These are phyloP conservation scores for Apiotrichum domesticum DNA, from an alignment of 1,284 basidiomycete genomes.

Conservation along the genomic window DNA sequence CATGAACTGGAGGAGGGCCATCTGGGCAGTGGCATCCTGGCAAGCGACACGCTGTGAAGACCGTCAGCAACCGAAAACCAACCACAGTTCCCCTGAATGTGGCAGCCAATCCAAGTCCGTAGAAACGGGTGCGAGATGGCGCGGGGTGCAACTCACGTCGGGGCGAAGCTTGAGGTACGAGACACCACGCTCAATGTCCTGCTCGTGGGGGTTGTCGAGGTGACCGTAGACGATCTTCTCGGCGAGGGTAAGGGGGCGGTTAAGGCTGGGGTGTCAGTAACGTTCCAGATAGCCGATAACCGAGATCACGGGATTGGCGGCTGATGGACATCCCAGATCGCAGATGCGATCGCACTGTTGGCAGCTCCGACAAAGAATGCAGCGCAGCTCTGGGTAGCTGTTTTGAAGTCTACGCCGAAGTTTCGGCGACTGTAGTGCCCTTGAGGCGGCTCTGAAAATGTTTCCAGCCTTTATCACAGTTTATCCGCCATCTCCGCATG, in stretches of 20 bases:
- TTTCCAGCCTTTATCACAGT: too few relatives aligned
- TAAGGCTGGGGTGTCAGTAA: conserved; percentile 56
- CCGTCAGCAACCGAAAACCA: background rate
- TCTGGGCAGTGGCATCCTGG: conserved; percentile 98
- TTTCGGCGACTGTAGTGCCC: too few relatives aligned
- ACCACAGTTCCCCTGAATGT: background rate
- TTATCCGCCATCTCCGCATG: background rate
- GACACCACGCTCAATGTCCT: conserved; percentile 78
- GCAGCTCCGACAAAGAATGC: too few relatives aligned
- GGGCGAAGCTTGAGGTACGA: conserved; percentile 95
- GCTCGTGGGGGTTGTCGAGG: conserved; percentile 84
- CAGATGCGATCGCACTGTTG: too few relatives aligned
- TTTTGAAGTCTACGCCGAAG: too few relatives aligned
- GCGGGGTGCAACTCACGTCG: conserved; percentile 59
- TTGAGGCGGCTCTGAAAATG: too few relatives aligned
- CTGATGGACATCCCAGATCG: too few relatives aligned
- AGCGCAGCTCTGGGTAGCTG: too few relatives aligned
- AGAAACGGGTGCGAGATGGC: background rate
- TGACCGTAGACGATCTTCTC: conserved; percentile 99
- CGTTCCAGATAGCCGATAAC: background rate
- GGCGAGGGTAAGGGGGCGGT: conserved; percentile 88
- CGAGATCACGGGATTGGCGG: background rate
- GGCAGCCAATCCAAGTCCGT: background rate
- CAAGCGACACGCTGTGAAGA: conserved; percentile 82
- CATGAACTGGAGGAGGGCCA: conserved; percentile 99